phyloP scores from a whole-genome alignment of 83 land plant genomes.

The Thuja plicata region DNA sequence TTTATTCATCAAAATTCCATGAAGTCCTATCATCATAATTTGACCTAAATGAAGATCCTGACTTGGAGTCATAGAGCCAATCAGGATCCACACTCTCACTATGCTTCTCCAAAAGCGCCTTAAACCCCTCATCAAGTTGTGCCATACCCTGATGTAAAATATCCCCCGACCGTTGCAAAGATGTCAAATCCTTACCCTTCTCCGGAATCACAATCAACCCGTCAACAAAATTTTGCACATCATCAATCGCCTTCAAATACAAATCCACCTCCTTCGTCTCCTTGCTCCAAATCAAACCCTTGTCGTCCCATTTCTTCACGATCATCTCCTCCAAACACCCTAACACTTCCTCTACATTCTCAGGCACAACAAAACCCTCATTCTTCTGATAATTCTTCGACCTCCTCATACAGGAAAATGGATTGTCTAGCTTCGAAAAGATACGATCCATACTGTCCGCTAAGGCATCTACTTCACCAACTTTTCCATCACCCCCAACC shows the following conservation, averaged over 20 bases:
- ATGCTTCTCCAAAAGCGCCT: conserved; percentile 41
- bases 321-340: neutral
- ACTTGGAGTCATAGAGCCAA: conserved; percentile 27
- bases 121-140: conserved; percentile 75
- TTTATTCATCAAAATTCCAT: conserved; percentile 34
- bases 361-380: neutral
- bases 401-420: neutral
- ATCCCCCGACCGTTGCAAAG: conserved; percentile 30
- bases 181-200: conserved; percentile 13
- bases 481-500: neutral
- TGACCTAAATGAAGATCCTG: conserved; percentile 37
- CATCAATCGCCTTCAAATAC: conserved; percentile 49
- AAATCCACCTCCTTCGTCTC: conserved; percentile 27
- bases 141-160: conserved; percentile 62
- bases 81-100: conserved; percentile 50
- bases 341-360: neutral
- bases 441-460: neutral
- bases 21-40: conserved; percentile 34
- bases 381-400: neutral
- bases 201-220: conserved; percentile 20
- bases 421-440: neutral
- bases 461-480: neutral
- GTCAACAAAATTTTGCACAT: conserved; percentile 34
- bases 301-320: neutral
- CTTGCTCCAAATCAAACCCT: conserved; percentile 52